Base-by-base conservation (phyloP, 1,284 basidiomycete genomes). In the Malassezia caprae region DNA sequence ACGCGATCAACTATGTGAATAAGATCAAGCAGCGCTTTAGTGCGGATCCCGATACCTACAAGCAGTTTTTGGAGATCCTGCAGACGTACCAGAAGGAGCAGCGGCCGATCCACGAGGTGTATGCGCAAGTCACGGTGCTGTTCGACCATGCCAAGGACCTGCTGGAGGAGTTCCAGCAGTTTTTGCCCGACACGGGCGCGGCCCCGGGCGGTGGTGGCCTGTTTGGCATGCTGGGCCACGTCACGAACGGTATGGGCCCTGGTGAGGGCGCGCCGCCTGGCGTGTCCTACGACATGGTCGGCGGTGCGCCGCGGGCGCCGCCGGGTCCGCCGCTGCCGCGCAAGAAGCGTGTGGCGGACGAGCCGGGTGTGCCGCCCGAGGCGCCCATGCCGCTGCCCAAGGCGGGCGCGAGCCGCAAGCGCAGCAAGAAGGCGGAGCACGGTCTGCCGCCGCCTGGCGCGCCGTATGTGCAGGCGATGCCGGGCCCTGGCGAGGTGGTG, bases 81-180 rank as follows among this genome's bases (percentile, higher is more conserved):
- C 94, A 98, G 79, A 87, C 88, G 28, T 96, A 96, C 77, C 91
- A 96, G 76, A 91, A 91, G 75, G 91, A 96, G 72, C 87, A 89
- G 72, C 82, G 83, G 59, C 84, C 87, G 63, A 82, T 88, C 26
- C 84, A 87, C 60, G 90, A 94, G 72, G 91, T 96, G 5, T 94
- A 89, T 75, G 82, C 83, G 21, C 91, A 96, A 76, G 93, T 98
- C 3, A 88, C 90, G 53, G 79, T 83, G 64, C 81, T 99, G 26
- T 99, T 99, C 80, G 85, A 87, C 73, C 85, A 88, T 65, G 88
- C 89, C 0, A 88, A 86, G 5, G 94, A 99, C 67, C 81, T 99
- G 41, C 79, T 98, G 53, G 83, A 84, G 41, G 93, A 98, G 76
- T 99, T 99, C 80, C 91, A 89, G 75, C 87, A 88, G 69, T 99